Evolutionary conservation across 2,329 filamentous ascomycete genomes (phyloP).

Genomic region (Epichloe scottii): DNA sequence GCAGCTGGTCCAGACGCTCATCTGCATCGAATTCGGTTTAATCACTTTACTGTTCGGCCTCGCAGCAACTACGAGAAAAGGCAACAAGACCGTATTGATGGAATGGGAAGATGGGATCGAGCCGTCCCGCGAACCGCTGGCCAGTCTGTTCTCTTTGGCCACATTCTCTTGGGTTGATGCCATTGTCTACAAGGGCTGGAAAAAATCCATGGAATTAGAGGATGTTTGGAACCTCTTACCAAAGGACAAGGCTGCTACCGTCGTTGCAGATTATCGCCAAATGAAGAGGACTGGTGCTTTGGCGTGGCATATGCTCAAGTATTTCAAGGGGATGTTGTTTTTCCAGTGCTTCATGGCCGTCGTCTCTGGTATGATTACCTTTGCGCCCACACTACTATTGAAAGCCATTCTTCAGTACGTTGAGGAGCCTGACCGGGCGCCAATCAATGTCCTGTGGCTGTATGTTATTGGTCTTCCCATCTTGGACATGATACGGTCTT

Average conservation of each 20-base stretch:
- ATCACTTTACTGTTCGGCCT: slow-evolving; percentile 63
- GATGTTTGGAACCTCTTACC: slow-evolving; percentile 88
- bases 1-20: slow-evolving; percentile 46
- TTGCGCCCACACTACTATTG: slow-evolving; percentile 80
- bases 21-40: slow-evolving; percentile 63
- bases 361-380: slow-evolving; percentile 71
- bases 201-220: slow-evolving; percentile 65
- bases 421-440: slow-evolving; percentile 64
- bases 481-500: slow-evolving; percentile 67
- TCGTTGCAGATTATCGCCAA: slow-evolving; percentile 74
- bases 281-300: slow-evolving; percentile 71
- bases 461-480: slow-evolving; percentile 85
- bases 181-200: slow-evolving; percentile 82
- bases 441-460: slow-evolving; percentile 84
- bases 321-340: slow-evolving; percentile 67
- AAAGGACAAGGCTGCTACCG: slow-evolving; percentile 72
- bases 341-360: slow-evolving; percentile 71
- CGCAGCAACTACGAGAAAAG: slow-evolving; percentile 72
- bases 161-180: slow-evolving; percentile 87
- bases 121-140: slow-evolving; percentile 74
- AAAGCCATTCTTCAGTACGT: slow-evolving; percentile 89
- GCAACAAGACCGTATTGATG: slow-evolving; percentile 77
- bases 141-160: slow-evolving; percentile 75
- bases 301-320: slow-evolving; percentile 67
- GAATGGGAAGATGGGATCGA: slow-evolving; percentile 83